A percentile compares a stretch with the other conserved stretches of the same genome.
phyloP scores from a whole-genome alignment of 2,329 filamentous ascomycete genomes.

The Pseudogymnoascus sp. region DNA sequence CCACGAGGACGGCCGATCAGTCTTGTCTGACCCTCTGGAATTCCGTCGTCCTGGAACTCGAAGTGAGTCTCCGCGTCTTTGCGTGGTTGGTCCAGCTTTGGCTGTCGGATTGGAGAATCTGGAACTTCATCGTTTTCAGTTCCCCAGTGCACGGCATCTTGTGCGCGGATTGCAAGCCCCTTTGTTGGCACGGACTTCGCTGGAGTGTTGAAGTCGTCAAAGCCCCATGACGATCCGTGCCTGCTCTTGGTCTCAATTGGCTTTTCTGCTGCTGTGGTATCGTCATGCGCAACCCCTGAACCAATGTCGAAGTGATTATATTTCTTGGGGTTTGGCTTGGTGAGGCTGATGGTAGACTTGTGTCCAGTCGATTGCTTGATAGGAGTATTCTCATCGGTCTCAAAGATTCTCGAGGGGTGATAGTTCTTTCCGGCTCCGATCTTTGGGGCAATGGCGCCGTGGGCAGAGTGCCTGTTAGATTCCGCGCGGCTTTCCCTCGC shows the following conservation, averaged over 20 bases:
- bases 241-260: constrained; percentile 40
- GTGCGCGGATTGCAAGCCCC: constrained; percentile 42
- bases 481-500: constrained; percentile 10
- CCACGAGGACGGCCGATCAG: constrained; percentile 43
- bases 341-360: constrained; percentile 37
- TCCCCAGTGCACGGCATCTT: constrained; percentile 74
- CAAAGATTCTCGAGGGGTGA: constrained; percentile 57
- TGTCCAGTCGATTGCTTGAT: constrained; percentile 37
- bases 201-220: constrained; percentile 80
- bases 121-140: constrained; percentile 57
- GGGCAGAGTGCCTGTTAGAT: constrained; percentile 3
- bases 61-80: constrained; percentile 79
- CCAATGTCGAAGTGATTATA: constrained; percentile 81
- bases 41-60: constrained; percentile 68
- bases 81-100: constrained; percentile 59
- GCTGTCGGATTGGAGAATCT: constrained; percentile 51
- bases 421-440: constrained; percentile 54
- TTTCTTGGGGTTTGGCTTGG: constrained; percentile 64
- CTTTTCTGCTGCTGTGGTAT: constrained; percentile 33
- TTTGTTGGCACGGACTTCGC: constrained; percentile 60
- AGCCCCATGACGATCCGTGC: constrained; percentile 73
- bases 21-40: constrained; percentile 45
- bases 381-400: constrained; percentile 43
- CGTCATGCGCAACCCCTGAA: constrained; percentile 48
- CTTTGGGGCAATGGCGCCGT: constrained; percentile 38